Base-by-base conservation (phyloP, 148 eudicot species). In the Silene latifolia region DNA sequence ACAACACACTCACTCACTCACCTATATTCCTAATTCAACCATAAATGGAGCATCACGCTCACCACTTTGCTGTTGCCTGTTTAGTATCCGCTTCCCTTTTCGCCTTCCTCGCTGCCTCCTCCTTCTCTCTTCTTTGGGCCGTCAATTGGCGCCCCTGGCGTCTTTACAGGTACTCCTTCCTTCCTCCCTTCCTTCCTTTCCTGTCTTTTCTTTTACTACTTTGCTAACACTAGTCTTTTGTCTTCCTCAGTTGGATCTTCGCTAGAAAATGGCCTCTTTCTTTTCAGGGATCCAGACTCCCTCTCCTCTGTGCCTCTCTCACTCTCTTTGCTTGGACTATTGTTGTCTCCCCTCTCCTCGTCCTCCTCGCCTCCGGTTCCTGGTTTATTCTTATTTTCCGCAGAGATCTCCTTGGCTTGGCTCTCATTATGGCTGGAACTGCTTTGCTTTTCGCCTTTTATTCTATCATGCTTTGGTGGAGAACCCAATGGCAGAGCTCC, bases 91-190 rank as follows among this genome's bases (percentile, higher is more conserved):
- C 86, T 44, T 66, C 88, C 73, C 90, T 94, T 77, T 91, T 94
- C 79, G 79, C 92, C 75, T 48, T 89, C 44, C 75, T 90, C 67
- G 88, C 89, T 67, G 81, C 87, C 12, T 87, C 87, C 53, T 92
- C 98, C 23, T 90, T 95, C 84, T 86, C 87, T 74, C 83, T 95
- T 76, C 97, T 95, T 18, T 92, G 97, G 96, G 91, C 93, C 42
- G 97, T 95, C 35, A 92, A 95, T 84, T 95, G 98, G 98, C 87
- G 98, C 72, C 98, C 98, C 3, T 95, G 98, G 98, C 93, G 98
- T 75, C 91, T 92, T 74, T 95, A 95, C 71, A 94, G 98, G 98
- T 53, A 35, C 60, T 2, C 39, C 18, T 12, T 6, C 57, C 42
- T 18, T 63, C 1, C 58, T n/a, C 48, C 1, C 1, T 32, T 51